Evolutionary conservation across 2,329 filamentous ascomycete genomes (phyloP), one percentile per base, ranked within the genome.

Genomic region (Mycogone perniciosa): DNA sequence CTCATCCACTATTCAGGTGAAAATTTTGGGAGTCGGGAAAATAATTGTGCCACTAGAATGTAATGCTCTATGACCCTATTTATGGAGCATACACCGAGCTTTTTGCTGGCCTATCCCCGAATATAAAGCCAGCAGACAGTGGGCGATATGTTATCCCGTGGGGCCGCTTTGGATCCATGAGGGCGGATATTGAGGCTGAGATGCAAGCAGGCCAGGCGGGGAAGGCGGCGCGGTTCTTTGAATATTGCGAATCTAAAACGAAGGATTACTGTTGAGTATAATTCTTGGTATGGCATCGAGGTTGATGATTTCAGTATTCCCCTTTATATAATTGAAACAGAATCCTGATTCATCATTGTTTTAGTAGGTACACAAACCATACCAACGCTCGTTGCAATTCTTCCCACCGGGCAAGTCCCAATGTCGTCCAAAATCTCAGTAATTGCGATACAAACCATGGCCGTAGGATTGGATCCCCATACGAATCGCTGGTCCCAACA

Each of bases 71-170:
- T 48, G 62, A 67, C 0, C 13, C 60, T 0, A 50, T 67, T 8
- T 60, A 67, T 30, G 76, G 75, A 0, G 75, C 73, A 0, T 77
- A 76, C 57, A 76, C 76, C 0, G 68, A 74, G 52, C 56, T 79
- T 1, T 80, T 70, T 52, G 69, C 74, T 0, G 75, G 67, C 0
- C 62, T 75, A 37, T 73, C 73, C 0, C 68, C 70, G 0, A 66
- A 75, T 0, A 62, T 77, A 4, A 73, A 67, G 0, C 37, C 67
- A 1, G 70, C 61, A 6, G 51, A 57, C 31, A 51, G 39, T 13
- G 51, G 51, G 13, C 31, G 20, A 41, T 53, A 47, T n/a, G 27
- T 53, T 29, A 42, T 46, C 26, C 51, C 51, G 2, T 53, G 48
- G 48, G 51, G 51, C 26, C 43, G 51, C 7, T 51, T 53, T 31